Percentiles rank a stretch among this genome's conserved stretches.
phyloP scores from a whole-genome alignment of 768 basidiomycete species.

The Termitomyces sp. region DNA sequence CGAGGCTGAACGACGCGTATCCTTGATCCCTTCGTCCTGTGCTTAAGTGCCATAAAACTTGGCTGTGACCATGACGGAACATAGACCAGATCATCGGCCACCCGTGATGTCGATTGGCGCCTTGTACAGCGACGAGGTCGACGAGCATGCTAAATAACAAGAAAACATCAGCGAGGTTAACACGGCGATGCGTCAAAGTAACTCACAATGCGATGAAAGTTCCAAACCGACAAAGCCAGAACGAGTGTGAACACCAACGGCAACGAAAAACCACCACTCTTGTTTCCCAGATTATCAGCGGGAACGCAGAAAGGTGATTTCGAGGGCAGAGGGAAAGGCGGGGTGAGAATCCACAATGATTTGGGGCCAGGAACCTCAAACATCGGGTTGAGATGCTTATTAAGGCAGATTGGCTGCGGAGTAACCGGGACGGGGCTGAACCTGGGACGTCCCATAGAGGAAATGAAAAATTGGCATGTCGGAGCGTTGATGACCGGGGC shows the following conservation, averaged over 20 bases:
- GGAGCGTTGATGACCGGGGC: conserved; percentile 1
- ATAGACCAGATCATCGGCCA: too few relatives aligned
- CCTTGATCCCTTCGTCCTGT: not conserved
- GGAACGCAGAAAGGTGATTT: not conserved
- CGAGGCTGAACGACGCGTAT: not conserved
- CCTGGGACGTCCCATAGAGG: conserved; percentile 1
- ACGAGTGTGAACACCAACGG: not conserved
- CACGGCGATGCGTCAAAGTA: not conserved
- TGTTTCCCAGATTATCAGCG: not conserved
- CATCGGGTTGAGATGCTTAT: not conserved
- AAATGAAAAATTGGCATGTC: not conserved
- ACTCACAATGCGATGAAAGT: not conserved
- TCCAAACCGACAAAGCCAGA: not conserved
- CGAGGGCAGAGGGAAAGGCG: not conserved
- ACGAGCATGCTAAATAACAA: not conserved
- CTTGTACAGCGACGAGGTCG: too few relatives aligned
- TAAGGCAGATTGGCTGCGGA: conserved; percentile 2
- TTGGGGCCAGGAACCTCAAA: conserved; percentile 10
- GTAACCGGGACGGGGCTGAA: conserved; percentile 1
- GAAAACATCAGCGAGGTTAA: not conserved
- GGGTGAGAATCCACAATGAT: not conserved
- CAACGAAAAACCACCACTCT: not conserved
- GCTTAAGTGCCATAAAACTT: too few relatives aligned
- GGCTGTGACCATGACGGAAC: not conserved
- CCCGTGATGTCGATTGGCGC: too few relatives aligned